Percentiles rank a stretch among this genome's conserved stretches.
These are phyloP conservation scores for Starmerella roubikii DNA, from an alignment of 805 yeast species.

Conservation along the genomic window DNA sequence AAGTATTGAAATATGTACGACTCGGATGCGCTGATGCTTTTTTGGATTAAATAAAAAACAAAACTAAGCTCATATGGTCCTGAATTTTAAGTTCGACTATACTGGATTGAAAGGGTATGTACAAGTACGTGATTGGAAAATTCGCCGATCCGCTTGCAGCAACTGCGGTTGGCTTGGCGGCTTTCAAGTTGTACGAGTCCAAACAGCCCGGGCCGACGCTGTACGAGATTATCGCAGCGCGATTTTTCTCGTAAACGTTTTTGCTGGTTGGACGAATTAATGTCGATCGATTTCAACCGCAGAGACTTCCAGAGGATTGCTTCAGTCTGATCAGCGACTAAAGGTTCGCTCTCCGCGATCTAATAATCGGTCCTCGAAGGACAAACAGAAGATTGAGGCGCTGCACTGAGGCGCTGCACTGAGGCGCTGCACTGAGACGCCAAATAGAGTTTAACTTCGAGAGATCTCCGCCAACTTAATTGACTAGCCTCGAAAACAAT, in stretches of 20 bases:
- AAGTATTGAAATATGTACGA: background rate
- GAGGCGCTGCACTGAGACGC: no score
- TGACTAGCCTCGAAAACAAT: no score
- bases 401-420: no score
- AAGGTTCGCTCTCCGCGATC: no score
- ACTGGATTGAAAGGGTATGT: no score
- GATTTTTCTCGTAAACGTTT: background rate
- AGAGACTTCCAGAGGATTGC: background rate
- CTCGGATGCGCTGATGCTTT: background rate
- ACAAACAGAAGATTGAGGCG: no score
- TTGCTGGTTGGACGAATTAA: background rate
- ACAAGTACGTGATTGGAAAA: conserved; percentile 19
- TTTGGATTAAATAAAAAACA: background rate
- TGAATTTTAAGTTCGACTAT: no score
- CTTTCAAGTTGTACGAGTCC: conserved; percentile 20
- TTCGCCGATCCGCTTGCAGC: conserved; percentile 20
- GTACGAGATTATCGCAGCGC: conserved; percentile 13
- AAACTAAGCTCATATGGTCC: no score
- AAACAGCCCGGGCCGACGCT: conserved; percentile 21
- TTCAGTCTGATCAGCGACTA: background rate
- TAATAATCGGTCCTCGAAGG: no score
- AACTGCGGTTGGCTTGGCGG: conserved; percentile 15
- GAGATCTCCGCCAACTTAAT: no score
- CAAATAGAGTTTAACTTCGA: no score
- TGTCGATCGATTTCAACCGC: background rate